These are phyloP conservation scores for Rhytidiadelphus loreus DNA, from an alignment of 225 moss, liverwort and hornwort species.

Conservation along the genomic window DNA sequence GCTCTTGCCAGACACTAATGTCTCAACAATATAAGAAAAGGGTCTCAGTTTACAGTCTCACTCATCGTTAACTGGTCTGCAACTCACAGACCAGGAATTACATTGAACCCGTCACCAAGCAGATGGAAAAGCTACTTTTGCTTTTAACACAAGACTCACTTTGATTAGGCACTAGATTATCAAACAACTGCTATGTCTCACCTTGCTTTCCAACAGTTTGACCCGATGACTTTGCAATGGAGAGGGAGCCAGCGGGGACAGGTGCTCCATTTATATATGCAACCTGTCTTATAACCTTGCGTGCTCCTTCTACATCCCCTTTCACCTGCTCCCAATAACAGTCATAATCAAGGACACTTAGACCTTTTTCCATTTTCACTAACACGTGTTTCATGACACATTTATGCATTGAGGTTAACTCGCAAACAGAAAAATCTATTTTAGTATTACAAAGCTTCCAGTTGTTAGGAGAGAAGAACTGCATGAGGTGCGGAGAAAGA, in stretches of 20 bases:
- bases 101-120: neutral
- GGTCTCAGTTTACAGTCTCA: neutral
- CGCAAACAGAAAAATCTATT: neutral
- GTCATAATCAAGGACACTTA: neutral
- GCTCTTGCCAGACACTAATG: neutral
- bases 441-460: neutral
- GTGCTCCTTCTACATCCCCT: constrained; percentile 72
- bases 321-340: constrained; percentile 48
- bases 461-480: neutral
- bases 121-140: too few relatives aligned
- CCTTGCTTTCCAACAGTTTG: constrained; percentile 14
- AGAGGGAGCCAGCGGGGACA: constrained; percentile 55
- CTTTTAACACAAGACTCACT: neutral
- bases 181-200: neutral
- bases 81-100: neutral
- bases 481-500: neutral
- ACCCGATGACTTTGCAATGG: constrained; percentile 5
- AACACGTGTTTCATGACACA: neutral
- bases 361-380: neutral
- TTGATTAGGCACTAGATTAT: neutral
- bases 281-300: constrained; percentile 48
- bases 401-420: neutral
- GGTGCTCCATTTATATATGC: constrained; percentile 54
- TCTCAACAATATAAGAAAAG: neutral
- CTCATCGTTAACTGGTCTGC: neutral